Evolutionary conservation across 352 stramenopile species (phyloP), one percentile per base, ranked within the genome.

Genomic region (Pythium insidiosum): DNA sequence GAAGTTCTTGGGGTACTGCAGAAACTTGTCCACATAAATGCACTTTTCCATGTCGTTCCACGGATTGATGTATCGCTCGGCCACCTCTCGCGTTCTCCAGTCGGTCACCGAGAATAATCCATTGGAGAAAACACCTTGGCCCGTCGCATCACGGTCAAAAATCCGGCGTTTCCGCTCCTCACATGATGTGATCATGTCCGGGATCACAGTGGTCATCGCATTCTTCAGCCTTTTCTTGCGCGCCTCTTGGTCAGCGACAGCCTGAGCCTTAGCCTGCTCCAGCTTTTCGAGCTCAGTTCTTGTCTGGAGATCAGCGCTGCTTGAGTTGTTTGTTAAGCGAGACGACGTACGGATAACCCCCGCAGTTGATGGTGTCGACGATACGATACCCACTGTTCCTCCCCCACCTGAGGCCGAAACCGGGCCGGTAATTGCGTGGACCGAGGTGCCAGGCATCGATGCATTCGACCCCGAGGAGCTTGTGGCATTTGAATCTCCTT

Each of bases 1-100:
- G 73, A 99, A 99, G 43, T 99, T 97, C 61, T 99, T 99, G 1
- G 97, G 97, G 53, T 95, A 98, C 53, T 99, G 94, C 33, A 99
- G 52, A 58, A 99, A 99, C 43, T 98, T 96, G 76, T 99, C 96
- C 20, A 99, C 65, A 54, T 98, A 99, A 42, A 99, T 99, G 53
- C 86, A 98, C 58, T 99, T 99, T 66, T 99, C 97, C 40, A 99
- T 66, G 53, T 99, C 97, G 40, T 80, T 97, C 96, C 96, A 99
- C 7, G 94, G 75, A 42, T 98, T 98, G 20, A 90, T 75, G n/a
- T 88, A 63, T 49, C 80, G 69, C 35, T 90, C 70, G 1, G 64
- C 72, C 20, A 70, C 68, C 54, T 86, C 73, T 21, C 80, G 81
- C 24, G 81, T 40, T 19, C 72, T 74, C 62, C 68, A 75, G 50